These are phyloP conservation scores for Micractinium conductrix DNA, from an alignment of 139 green algal species.

Conservation along the genomic window DNA sequence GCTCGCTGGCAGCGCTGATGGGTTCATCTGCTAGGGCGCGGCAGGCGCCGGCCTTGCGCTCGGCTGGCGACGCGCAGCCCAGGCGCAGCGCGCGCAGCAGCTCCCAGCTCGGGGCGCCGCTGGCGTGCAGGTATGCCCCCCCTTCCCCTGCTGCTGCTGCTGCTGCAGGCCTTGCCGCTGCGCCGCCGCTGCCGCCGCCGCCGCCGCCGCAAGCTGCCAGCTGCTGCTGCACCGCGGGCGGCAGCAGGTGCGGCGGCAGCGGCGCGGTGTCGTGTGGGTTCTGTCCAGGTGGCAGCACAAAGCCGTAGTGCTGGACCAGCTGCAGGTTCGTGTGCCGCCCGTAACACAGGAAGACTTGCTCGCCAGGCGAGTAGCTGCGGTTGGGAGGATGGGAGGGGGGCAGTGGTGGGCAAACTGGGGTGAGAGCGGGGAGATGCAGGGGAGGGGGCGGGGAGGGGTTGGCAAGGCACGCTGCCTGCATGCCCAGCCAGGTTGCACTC, in stretches of 20 bases:
- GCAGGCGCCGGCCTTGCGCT: conserved; percentile 17
- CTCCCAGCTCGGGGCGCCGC: conserved; percentile 63
- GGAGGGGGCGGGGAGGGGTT: too few species aligned
- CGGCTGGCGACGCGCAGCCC: conserved; percentile 18
- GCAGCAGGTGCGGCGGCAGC: conserved; percentile 48
- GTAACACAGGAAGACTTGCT: conserved; percentile 91
- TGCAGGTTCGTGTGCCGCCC: conserved; percentile 88
- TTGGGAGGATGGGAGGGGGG: background rate
- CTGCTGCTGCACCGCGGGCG: conserved; percentile 19
- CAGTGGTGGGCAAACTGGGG: background rate
- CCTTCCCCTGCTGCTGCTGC: background rate
- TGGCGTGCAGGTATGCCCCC: conserved; percentile 57
- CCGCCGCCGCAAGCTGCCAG: background rate
- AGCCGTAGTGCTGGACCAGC: conserved; percentile 90
- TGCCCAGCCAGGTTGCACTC: too few species aligned
- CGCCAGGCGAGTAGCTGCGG: conserved; percentile 48
- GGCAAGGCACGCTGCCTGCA: background rate
- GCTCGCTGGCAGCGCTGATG: conserved; percentile 40
- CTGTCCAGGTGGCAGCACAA: conserved; percentile 73
- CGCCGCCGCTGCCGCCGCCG: background rate
- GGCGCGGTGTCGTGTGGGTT: conserved; percentile 76
- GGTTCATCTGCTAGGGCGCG: conserved; percentile 23
- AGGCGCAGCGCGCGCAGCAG: conserved; percentile 62
- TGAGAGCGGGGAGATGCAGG: background rate
- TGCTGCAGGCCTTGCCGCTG: too few species aligned